Base-by-base conservation (phyloP, 306 rosid genomes). In the Lathyrus sativus region DNA sequence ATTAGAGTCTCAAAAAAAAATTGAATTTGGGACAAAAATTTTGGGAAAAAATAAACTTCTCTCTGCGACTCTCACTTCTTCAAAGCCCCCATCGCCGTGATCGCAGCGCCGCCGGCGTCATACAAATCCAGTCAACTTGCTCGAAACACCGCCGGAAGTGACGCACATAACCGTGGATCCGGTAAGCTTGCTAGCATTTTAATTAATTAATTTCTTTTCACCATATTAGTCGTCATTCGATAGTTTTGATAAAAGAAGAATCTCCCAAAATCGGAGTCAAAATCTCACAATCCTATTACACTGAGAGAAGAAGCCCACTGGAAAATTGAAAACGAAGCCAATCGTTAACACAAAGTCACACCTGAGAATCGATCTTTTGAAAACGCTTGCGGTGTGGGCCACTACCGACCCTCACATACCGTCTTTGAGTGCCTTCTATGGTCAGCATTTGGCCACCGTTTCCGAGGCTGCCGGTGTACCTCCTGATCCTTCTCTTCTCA, bases 381-480 rank as follows among this genome's bases (percentile, higher is more conserved):
- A 83, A 69, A 78, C 68, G 33, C 77, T 89, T 14, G 86, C 91
- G 5, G 22, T 76, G 9, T 92, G 93, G 96, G 74, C 89, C 18
- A 41, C 81, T 15, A 72, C 60, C 14, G 83, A 92, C 22, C 75
- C 84, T 72, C 77, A 68, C 6, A 72, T 89, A 7, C 88, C 88
- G 22, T 85, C 88, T 67, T 66, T 92, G 67, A 86, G 70, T 43
- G 93, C 98, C 15, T 88, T 88, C 73, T 92, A 77, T 4, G 91
- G 96, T 14, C 83, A 58, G 11, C 81, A 76, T 11, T 46, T 86
- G 19, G 93, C 98, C 3, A 38, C 83, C 42, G 59, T 75, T 35
- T 73, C 74, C 1, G 96, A 89, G 75, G 83, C 85, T 37, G 17
- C 74, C 29, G 89, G 83, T 18, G 58, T 72, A 0, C 58, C 86